Base-by-base conservation (phyloP, 805 yeast genomes). In the Candida koratica region DNA sequence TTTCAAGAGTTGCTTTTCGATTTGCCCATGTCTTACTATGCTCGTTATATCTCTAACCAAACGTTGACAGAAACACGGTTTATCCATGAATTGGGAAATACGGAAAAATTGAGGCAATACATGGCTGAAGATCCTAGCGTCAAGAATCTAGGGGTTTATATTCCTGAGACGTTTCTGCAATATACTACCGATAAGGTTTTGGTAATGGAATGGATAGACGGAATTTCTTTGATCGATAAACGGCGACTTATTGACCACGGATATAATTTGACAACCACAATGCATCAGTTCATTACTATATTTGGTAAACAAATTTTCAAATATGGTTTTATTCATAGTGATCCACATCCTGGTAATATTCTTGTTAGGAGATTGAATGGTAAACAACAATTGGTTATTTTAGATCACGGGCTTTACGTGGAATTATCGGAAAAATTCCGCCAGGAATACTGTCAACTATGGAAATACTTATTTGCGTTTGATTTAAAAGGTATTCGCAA, bases 271-370 rank as follows among this genome's bases (percentile, higher is more conserved):
- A 41, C 55, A 13, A 42, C 50, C 15, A 59, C 77, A n/a, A 64
- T 80, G 73, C 54, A 60, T 13, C 71, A 67, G 39, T 72, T 80
- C 45, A 59, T 77, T 30, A 59, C 60, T 32, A 62, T 76, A 13
- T 73, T 73, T 45, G 74, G 78, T 15, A 66, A 70, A 42, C 84
- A 77, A 57, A 73, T 79, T 12, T 82, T 79, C 53, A 58, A 65
- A 19, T 81, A 81, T 73, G 87, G 86, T 5, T 62, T 74, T 20
- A 77, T 81, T 12, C 88, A 81, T 52, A 74, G 84, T 36, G 89
- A 81, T 51, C 85, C 90, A 9, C 94, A 84, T 48, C 93, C 93
- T 1, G 94, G 94, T 5, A 84, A 84, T 52, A 56, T 84, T 45
- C 52, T 84, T 37, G 75, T 79, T 4, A 48, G 53, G 18, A 53